phyloP scores from a whole-genome alignment of 164 flowering plant species.

The Magnolia sinica region DNA sequence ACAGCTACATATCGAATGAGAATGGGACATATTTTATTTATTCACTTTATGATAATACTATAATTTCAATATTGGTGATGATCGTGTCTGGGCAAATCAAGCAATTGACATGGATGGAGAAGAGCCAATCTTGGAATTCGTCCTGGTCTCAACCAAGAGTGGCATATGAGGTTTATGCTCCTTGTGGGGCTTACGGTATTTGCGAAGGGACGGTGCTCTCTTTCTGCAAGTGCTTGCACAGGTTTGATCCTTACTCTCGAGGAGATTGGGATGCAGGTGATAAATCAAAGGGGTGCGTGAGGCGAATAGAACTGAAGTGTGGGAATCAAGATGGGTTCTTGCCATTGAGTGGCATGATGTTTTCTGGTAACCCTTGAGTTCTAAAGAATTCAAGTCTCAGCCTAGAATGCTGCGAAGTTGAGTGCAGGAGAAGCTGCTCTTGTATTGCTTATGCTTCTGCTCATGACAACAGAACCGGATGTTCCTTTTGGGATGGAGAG shows the following conservation, averaged over 20 bases:
- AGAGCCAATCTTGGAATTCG: conserved; percentile 3
- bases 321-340: conserved; percentile 23
- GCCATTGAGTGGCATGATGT: conserved; percentile 11
- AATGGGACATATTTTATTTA: neutral
- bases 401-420: no score
- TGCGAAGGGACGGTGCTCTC: conserved; percentile 18
- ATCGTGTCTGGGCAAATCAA: neutral
- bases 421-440: no score
- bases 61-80: neutral
- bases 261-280: conserved; percentile 22
- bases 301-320: conserved; percentile 31
- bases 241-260: conserved; percentile 34
- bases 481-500: no score
- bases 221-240: conserved; percentile 33
- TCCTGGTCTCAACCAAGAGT: neutral
- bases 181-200: conserved; percentile 16
- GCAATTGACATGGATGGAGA: conserved; percentile 1
- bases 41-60: neutral
- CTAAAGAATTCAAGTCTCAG: conserved; percentile 14
- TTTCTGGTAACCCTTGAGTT: conserved; percentile 13
- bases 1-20: neutral
- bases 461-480: no score
- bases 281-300: conserved; percentile 40
- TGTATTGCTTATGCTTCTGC: no score
- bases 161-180: neutral